Evolutionary conservation across 345 rosid species (phyloP), one percentile per base, ranked within the genome.

Genomic region (Camelina neglecta): DNA sequence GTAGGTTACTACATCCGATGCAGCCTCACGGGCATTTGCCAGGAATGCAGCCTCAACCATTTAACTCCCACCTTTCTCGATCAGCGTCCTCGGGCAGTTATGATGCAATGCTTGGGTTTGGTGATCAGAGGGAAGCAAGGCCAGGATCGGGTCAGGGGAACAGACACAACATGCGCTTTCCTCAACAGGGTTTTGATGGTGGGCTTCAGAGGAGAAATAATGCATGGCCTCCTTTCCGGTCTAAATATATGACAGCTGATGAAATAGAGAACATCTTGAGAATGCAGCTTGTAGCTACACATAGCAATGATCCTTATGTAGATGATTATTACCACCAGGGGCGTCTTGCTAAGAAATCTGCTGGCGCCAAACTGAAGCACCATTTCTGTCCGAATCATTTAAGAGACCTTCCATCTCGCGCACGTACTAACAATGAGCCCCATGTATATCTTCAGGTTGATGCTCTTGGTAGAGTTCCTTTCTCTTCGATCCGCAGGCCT

Each of bases 301-400:
- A 91, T 75, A 87, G 89, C 82, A 94, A 90, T 71, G 97, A 94
- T 59, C 98, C 97, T 0, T 94, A 94, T 39, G 89, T 91, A 47
- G 98, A 94, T 84, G 98, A 94, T 83, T 94, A 90, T 75, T 91
- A 94, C 74, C 87, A 91, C 83, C 98, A 91, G 87, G 97, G 89
- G 35, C 81, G 90, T 82, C 90, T 91, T 60, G 82, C 94, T n/a
- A 90, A 86, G 81, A 94, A 91, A 77, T 82, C 86, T 10, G 81
- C 83, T 3, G 88, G 93, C 58, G 89, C 89, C 64, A 88, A 87
- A 80, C 73, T 84, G 78, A 90, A 72, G 75, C 96, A 83, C 81
- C 97, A 84, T 82, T 94, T 94, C 80, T 91, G 93, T 77, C 98
- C 97, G 39, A 86, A 79, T 74, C 84, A 88, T 62, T 75, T 90